These are phyloP conservation scores for Vitis labrusca DNA, from an alignment of 164 flowering plant genomes.

Conservation along the genomic window DNA sequence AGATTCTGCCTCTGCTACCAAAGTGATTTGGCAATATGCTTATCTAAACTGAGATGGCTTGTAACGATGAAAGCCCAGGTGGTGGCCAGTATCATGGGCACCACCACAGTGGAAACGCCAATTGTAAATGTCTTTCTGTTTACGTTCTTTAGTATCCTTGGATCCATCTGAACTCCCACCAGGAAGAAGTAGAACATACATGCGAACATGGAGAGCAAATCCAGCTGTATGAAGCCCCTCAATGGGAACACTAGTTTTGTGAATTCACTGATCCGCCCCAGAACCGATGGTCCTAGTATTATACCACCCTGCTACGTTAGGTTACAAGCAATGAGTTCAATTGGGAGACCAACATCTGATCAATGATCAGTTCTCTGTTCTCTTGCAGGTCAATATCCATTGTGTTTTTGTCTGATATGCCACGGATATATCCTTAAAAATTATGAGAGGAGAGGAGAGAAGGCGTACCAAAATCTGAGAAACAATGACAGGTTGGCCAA, in stretches of 20 bases:
- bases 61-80: no score
- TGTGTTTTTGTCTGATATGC: no score
- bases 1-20: conserved; percentile 19
- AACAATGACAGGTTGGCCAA: conserved; percentile 17
- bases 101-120: conserved; percentile 13
- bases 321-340: not conserved
- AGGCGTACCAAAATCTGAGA: conserved; percentile 19
- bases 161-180: conserved; percentile 26
- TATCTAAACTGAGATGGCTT: no score
- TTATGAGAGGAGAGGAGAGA: not conserved
- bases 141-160: conserved; percentile 14
- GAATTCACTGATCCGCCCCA: conserved; percentile 2
- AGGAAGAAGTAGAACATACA: conserved; percentile 28
- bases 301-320: conserved; percentile 21
- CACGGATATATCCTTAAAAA: not conserved
- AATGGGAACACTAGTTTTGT: conserved; percentile 8
- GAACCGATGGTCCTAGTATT: conserved; percentile 21
- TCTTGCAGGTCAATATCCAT: no score
- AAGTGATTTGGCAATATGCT: not conserved
- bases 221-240: conserved; percentile 19
- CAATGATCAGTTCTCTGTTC: no score
- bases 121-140: conserved; percentile 12
- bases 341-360: no score
- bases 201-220: conserved; percentile 20
- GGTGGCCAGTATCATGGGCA: conserved; percentile 9